Evolutionary conservation across 2,329 filamentous ascomycete species (phyloP), one percentile per base, ranked within the genome.

Genomic region (Fonsecaea pedrosoi): DNA sequence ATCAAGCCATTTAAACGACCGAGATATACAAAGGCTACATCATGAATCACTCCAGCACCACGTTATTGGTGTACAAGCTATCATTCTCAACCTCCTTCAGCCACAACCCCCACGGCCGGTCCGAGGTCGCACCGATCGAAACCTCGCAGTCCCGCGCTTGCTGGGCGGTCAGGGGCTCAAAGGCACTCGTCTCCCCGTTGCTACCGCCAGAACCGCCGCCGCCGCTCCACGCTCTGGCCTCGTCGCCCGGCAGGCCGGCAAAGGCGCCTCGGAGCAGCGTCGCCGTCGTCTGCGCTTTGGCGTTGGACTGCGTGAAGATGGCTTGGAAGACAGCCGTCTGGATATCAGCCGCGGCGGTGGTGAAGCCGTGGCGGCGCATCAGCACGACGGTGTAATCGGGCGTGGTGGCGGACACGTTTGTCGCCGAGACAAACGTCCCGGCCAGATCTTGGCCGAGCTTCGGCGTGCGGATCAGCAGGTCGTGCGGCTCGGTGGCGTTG

Each of bases 321-420:
- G 79, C 77, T 25, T 78, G 72, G 60, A 78, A 77, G 7, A 83
- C 80, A 0, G 76, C 79, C 54, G 77, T 74, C 67, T 80, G 74
- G 54, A 84, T 78, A 61, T 72, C 75, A 0, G 68, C 68, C 0
- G 76, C 81, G 9, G 77, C 67, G 2, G 77, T 75, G 1, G 81
- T 80, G 69, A 81, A 82, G 2, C 82, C 82, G 65, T 84, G 81
- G 3, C 78, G 76, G 3, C 77, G 73, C 82, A 83, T 83, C 58
- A 84, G 72, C 1, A 82, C 77, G 5, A 82, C 79, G 5, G 72
- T 72, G 45, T 75, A 64, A n/a, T 73, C 70, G 55, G 57, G 4
- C 37, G 64, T 5, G n/a, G 54, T 38, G 25, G 54, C 61, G 12
- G 63, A 62, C 15, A 30, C 38, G 32, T 65, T 63, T 57, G 38